These are phyloP conservation scores for Trametes versicolor DNA, from an alignment of 1,284 basidiomycete species.

Conservation along the genomic window DNA sequence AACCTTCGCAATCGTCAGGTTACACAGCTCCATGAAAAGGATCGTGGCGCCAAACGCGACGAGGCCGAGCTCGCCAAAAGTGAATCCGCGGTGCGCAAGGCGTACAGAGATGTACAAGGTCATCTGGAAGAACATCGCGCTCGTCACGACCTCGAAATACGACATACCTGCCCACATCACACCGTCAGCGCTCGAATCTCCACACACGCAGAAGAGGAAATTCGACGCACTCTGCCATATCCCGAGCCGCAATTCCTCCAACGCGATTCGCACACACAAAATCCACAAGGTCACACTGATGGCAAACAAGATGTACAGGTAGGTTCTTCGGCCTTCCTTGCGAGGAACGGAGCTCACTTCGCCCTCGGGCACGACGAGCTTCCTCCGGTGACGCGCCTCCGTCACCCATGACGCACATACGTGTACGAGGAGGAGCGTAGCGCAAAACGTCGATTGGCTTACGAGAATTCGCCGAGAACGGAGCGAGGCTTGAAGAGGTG, in stretches of 20 bases:
- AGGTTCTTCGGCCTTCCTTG: conserved; percentile 67
- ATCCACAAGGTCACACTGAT: conserved; percentile 59
- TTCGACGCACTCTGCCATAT: conserved; percentile 72
- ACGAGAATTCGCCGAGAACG: conserved; percentile 80
- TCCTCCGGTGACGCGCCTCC: conserved; percentile 62
- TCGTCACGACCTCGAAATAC: conserved; percentile 80
- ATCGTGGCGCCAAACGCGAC: conserved; percentile 91
- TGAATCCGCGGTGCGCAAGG: conserved; percentile 93
- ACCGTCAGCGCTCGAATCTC: conserved; percentile 17
- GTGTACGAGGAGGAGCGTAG: conserved; percentile 81
- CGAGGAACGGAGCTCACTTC: conserved; percentile 82
- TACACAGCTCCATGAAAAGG: conserved; percentile 86
- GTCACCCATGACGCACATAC: conserved; percentile 79
- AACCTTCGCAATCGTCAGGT: conserved; percentile 84
- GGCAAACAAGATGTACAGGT: conserved; percentile 72
- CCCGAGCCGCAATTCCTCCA: conserved; percentile 54
- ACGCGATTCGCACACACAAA: conserved; percentile 57
- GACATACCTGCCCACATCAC: conserved; percentile 67
- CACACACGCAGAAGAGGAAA: not conserved
- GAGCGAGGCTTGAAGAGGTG: conserved; percentile 70
- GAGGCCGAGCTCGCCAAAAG: conserved; percentile 91
- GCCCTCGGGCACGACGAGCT: conserved; percentile 58
- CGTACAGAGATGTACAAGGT: conserved; percentile 91
- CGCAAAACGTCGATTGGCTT: conserved; percentile 82
- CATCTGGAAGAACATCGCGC: conserved; percentile 90